Conservation (phyloP, 805 yeast genomes). For the Ogataea glucozyma region DNA sequence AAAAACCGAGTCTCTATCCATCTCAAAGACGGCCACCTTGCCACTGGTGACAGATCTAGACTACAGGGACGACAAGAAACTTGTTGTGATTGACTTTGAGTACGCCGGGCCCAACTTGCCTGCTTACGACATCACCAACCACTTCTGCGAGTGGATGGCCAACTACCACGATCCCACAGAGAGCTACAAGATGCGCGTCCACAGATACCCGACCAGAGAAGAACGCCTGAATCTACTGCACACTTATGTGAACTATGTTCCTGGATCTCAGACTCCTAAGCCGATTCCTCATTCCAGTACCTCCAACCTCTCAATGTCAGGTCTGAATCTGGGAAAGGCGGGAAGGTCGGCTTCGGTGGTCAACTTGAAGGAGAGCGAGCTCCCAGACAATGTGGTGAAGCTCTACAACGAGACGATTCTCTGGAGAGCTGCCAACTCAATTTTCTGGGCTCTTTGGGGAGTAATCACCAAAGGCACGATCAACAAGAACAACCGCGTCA, state of each 20-base stretch:
- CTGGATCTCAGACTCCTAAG: conserved; percentile 34
- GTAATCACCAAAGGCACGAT: conserved; percentile 46
- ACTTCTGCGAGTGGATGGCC: conserved; percentile 96
- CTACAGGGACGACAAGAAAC: conserved; percentile 52
- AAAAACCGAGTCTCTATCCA: conserved; percentile 21
- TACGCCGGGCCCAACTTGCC: conserved; percentile 90
- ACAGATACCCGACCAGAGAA: conserved; percentile 64
- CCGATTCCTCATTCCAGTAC: conserved; percentile 16
- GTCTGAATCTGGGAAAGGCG: conserved; percentile 11
- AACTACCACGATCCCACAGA: conserved; percentile 71
- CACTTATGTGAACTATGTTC: conserved; percentile 72
- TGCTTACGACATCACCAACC: conserved; percentile 89
- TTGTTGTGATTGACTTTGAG: conserved; percentile 95
- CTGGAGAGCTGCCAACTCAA: conserved; percentile 81
- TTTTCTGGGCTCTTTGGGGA: conserved; percentile 93
- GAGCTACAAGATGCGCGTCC: conserved; percentile 52
- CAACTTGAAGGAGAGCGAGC: conserved; percentile 38
- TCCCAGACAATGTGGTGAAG: conserved; percentile 41
- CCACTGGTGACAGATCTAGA: conserved; percentile 35
- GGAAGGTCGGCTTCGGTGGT: conserved; percentile 34
- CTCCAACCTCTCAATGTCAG: conserved; percentile 12
- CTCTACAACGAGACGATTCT: conserved; percentile 63
- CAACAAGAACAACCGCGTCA: conserved; percentile 1
- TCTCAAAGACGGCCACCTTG: conserved; percentile 20
- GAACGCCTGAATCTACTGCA: conserved; percentile 71